Evolutionary conservation across 805 yeast genomes (phyloP), one percentile per base, ranked within the genome.

Genomic region (Sugiyamaella smithiae): DNA sequence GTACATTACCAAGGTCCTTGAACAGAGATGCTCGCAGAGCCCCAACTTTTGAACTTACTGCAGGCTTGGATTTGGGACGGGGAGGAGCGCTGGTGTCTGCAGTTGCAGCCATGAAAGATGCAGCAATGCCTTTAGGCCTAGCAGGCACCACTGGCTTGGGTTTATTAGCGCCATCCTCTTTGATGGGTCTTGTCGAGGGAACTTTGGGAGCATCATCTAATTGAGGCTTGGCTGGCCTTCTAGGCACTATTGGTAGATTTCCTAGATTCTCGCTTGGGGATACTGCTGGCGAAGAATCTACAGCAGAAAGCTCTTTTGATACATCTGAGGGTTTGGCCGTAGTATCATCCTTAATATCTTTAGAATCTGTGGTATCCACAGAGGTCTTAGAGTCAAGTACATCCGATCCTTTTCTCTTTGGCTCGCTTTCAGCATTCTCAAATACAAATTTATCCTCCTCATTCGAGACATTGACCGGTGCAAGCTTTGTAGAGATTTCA

Each of bases 11-110:
- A 14, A 58, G 48, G 32, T 58, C 61, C 26, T 51, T 55, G 46
- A 58, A 58, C 26, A 58, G 48, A 2, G 61, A 52, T 2, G 58
- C 57, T 32, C 53, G 45, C 38, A 57, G 45, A 2, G 59, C 58
- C 3, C 61, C 59, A 16, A 58, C 49, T 28, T 51, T 56, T 25
- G 55, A 49, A 26, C 43, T 41, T 26, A 51, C 42, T 45, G 50
- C 49, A 11, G 59, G 58, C 42, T 59, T 59, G 16, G 53, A 46
- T 44, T 50, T 53, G 9, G 62, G 58, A 36, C 43, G 49, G 3
- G 55, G 55, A 2, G 53, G 51, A 1, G 43, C 49, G 20, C n/a
- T n/a, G 7, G 12, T 19, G 7, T 12, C 43, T 23, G 36, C 50
- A 12, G 49, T 28, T 6, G 38, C 50, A 16, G 46, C 48, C 22